phyloP scores from a whole-genome alignment of 495 filamentous ascomycete genomes.

The Stereocaulon alpinum region DNA sequence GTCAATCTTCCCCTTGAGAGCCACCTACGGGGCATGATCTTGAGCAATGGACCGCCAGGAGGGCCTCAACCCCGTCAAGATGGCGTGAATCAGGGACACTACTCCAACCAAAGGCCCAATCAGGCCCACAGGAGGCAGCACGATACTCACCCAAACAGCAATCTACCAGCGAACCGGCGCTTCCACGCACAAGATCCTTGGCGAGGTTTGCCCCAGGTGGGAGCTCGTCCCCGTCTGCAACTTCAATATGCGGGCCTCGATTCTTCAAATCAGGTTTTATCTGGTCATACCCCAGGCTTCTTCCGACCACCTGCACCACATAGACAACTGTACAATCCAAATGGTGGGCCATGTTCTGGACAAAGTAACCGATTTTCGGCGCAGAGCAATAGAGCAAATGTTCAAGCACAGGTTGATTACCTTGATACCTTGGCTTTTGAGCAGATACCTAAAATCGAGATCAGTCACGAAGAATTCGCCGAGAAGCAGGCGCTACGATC shows the following conservation, averaged over 20 bases:
- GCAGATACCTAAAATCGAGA: slow-evolving; percentile 36
- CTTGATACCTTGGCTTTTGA: slow-evolving; percentile 36
- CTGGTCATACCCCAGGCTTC: background rate
- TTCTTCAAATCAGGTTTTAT: background rate
- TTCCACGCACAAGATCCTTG: background rate
- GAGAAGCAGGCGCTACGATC: slow-evolving; percentile 54
- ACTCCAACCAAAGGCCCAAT: background rate
- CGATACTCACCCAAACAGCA: background rate
- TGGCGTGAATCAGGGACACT: background rate
- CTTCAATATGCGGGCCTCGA: background rate
- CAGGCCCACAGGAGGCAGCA: slow-evolving; percentile 8
- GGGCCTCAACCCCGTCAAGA: background rate
- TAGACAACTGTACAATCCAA: slow-evolving; percentile 28
- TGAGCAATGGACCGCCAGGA: slow-evolving; percentile 28
- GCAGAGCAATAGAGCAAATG: slow-evolving; percentile 18
- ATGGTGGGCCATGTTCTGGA: background rate
- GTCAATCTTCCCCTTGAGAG: slow-evolving; percentile 27
- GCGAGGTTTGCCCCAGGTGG: background rate
- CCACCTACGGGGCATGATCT: slow-evolving; percentile 34
- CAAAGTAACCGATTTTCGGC: background rate
- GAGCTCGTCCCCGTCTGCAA: background rate
- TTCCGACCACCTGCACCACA: slow-evolving; percentile 19
- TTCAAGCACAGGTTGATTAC: slow-evolving; percentile 34
- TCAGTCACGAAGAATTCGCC: slow-evolving; percentile 40
- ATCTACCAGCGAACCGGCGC: background rate